Percentiles rank a stretch among this genome's conserved stretches.
phyloP scores from a whole-genome alignment of 169 alveolate species.

The Plasmodium blacklocki region DNA sequence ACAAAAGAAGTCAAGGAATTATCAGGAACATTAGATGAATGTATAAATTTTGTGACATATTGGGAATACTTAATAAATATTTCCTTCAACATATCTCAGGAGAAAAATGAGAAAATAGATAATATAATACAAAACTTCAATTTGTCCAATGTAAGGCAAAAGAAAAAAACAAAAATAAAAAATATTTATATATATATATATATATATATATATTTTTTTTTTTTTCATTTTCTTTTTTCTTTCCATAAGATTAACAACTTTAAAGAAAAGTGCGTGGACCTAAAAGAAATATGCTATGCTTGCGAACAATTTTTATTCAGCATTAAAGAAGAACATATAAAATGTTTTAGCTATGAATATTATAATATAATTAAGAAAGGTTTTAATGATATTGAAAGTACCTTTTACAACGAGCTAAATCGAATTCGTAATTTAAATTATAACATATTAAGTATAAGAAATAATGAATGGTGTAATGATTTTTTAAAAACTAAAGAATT shows the following conservation, averaged over 20 bases:
- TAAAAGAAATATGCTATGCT: slow-evolving; percentile 70
- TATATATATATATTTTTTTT: background rate
- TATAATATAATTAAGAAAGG: slow-evolving; percentile 71
- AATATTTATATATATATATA: background rate
- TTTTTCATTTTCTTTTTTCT: background rate
- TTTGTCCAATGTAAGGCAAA: slow-evolving; percentile 55
- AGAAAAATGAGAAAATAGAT: slow-evolving; percentile 12
- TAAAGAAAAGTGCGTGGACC: slow-evolving; percentile 44
- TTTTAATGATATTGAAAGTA: slow-evolving; percentile 62
- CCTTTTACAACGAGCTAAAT: slow-evolving; percentile 65
- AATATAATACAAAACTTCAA: slow-evolving; percentile 26
- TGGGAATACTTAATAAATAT: slow-evolving; percentile 57
- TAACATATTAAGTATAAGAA: slow-evolving; percentile 46
- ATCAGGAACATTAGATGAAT: slow-evolving; percentile 46
- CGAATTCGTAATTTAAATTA: slow-evolving; percentile 47
- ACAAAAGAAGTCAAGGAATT: slow-evolving; percentile 66
- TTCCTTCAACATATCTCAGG: slow-evolving; percentile 24
- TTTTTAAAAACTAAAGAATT: slow-evolving; percentile 68
- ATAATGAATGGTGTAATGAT: slow-evolving; percentile 69
- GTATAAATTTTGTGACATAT: slow-evolving; percentile 65
- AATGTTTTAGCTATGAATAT: slow-evolving; percentile 45
- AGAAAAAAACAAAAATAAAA: background rate
- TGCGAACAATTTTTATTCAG: slow-evolving; percentile 64
- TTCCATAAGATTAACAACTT: slow-evolving; percentile 24
- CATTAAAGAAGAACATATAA: slow-evolving; percentile 63